Base-by-base conservation (phyloP, 2,329 filamentous ascomycete species). In the Emmonsiellopsis sp. region DNA sequence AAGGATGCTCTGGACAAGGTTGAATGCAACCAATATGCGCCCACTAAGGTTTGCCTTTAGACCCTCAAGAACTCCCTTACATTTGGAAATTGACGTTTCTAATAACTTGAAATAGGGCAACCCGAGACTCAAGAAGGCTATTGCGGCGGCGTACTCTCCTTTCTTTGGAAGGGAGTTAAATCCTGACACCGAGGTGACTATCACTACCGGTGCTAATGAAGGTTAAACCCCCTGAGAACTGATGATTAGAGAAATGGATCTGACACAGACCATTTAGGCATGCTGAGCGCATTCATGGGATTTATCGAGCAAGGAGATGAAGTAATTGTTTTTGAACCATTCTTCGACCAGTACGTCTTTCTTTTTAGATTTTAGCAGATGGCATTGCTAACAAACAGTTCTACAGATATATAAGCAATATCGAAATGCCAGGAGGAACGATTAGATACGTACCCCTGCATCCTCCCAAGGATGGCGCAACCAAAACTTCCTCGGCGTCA, bases 11-110 rank as follows among this genome's bases (percentile, higher is more conserved):
- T 98, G 50, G 86, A 95, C 66, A 81, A 83, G 50, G 92, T 98
- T 20, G 93, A 97, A 61, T 96, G 92, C 79, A 98, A 98, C 71
- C 93, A 98, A 77, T 98, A 98, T 78, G 92, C 90, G 20, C 93
- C 91, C 2, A 96, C 93, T 16, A 93, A 90, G 78, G 78, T 80
- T 70, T 48, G 40, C 10, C 40, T n/a, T 15, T 42, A n/a, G 34
- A 55, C 59, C 26, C 59, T 32, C 11, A n/a, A 51, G 16, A 10
- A 37, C 31, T 16, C 7, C 32, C 7, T 46, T 7, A 9, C 26
- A 26, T 53, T 46, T 54, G 26, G n/a, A 32, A 2, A 53, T 43
- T 20, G 13, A 47, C 31, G 13, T 41, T 7, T 11, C 26, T 6
- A 32, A 8, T 48, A 30, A 16, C 3, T 7, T 50, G 31, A 47